Base-by-base conservation (phyloP, 2,329 filamentous ascomycete genomes). In the Talaromyces sp. region DNA sequence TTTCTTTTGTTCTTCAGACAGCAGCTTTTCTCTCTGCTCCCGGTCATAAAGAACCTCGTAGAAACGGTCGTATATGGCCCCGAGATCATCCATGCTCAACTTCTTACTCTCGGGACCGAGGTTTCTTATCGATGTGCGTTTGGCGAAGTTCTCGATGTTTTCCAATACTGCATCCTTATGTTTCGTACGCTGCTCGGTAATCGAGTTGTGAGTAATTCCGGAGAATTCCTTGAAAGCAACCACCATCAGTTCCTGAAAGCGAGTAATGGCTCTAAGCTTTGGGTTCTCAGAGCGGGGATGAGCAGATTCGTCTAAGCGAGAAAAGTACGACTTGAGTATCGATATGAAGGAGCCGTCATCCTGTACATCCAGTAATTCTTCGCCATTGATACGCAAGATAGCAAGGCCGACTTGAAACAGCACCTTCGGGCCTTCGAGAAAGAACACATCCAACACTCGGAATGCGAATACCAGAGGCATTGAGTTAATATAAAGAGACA, bases 391-490 rank as follows among this genome's bases (percentile, higher is more conserved):
- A 25, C 95, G 86, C 32, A 99, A 81, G 69, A 99, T 99, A n/a
- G 95, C 95, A 64, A 99, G 80, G 19, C 95, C 95, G 62, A 99
- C 90, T 75, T 99, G 95, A 77, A 99, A 99, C 10, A 99, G 81
- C 1, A 98, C 95, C 77, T 98, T 98, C 17, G 95, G 93, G 0
- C 95, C 95, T 76, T 99, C 95, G 47, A 99, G 86, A 77, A 99
- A 99, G 80, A 99, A 99, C 56, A 99, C 93, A 70, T 99, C 95
- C 64, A 99, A 78, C 55, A 99, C 95, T 60, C 95, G 86, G 75
- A 98, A 99, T 53, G 95, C 95, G 76, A 98, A 99, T 1, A 98
- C 92, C 17, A 99, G 82, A 4, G 95, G 95, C 95, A 99, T 99
- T 1, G 93, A 98, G 82, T 99, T 99, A 81, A 99, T 96, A 77